phyloP scores from a whole-genome alignment of 2,329 filamentous ascomycete genomes.

The Cladobotryum mycophilum region DNA sequence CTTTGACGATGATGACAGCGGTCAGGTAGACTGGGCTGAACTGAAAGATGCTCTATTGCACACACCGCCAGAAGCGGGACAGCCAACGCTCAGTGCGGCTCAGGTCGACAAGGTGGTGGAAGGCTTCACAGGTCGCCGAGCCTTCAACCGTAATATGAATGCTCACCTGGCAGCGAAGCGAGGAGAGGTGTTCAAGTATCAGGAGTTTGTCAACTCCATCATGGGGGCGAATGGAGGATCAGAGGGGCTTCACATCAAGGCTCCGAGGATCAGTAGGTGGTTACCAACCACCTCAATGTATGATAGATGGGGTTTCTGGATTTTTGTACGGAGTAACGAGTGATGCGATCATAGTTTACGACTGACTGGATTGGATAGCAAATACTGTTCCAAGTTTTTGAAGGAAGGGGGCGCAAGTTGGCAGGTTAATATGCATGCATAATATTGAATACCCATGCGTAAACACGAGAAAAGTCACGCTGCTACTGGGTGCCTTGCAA shows the following conservation, averaged over 20 bases:
- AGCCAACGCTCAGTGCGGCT: conserved; percentile 54
- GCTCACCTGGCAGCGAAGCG: conserved; percentile 52
- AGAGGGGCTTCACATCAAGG: conserved; percentile 21
- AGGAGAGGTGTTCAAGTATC: conserved; percentile 88
- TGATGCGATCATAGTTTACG: conserved; percentile 3
- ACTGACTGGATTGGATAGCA: too few relatives aligned
- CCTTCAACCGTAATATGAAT: conserved; percentile 63
- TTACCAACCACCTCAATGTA: background rate
- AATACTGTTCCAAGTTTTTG: too few relatives aligned
- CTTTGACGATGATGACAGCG: conserved; percentile 93
- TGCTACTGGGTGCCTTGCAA: too few relatives aligned
- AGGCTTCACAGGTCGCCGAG: conserved; percentile 77
- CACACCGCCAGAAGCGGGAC: conserved; percentile 70
- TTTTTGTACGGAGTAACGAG: conserved; percentile 5
- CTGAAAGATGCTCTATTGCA: conserved; percentile 76
- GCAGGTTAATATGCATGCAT: too few relatives aligned
- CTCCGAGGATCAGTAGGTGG: conserved; percentile 16
- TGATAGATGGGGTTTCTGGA: background rate
- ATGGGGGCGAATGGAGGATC: conserved; percentile 45
- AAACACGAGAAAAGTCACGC: too few relatives aligned
- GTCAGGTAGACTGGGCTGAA: conserved; percentile 79
- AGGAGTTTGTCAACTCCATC: conserved; percentile 77
- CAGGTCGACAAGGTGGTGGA: conserved; percentile 85
- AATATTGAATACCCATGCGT: too few relatives aligned
- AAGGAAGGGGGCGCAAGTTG: too few relatives aligned